Evolutionary conservation across 176 grass and related monocot genomes (phyloP).

Genomic region (Typha latifolia): DNA sequence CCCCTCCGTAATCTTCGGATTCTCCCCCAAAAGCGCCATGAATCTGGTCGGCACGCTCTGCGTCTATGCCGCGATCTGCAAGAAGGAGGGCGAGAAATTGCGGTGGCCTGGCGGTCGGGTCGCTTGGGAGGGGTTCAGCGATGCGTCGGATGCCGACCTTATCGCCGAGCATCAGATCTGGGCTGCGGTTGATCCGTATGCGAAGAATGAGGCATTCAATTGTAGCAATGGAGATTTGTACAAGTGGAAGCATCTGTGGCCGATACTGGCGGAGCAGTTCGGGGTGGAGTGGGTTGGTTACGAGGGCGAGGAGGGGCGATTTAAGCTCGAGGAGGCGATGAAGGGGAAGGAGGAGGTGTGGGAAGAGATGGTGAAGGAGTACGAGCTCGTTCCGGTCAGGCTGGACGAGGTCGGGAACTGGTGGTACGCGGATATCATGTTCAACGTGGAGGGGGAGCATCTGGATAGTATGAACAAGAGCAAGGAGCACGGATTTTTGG

Average conservation of each 20-base stretch:
- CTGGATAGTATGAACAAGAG: slow-evolving; percentile 88
- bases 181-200: slow-evolving; percentile 65
- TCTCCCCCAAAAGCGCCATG: slow-evolving; percentile 62
- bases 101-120: slow-evolving; percentile 40
- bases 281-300: slow-evolving; percentile 55
- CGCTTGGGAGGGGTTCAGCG: slow-evolving; percentile 57
- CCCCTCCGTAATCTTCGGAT: slow-evolving; percentile 49
- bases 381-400: slow-evolving; percentile 31
- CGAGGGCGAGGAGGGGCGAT: slow-evolving; percentile 49
- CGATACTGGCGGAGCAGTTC: slow-evolving; percentile 56
- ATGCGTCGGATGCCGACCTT: slow-evolving; percentile 67
- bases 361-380: slow-evolving; percentile 56
- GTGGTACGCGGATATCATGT: slow-evolving; percentile 40
- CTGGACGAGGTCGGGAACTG: slow-evolving; percentile 59
- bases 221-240: slow-evolving; percentile 76
- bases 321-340: slow-evolving; percentile 54
- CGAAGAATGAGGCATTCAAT: slow-evolving; percentile 79
- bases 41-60: slow-evolving; percentile 67
- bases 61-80: slow-evolving; percentile 76
- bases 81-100: slow-evolving; percentile 43
- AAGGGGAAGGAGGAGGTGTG: slow-evolving; percentile 48
- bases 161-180: slow-evolving; percentile 90
- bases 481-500: slow-evolving; percentile 90
- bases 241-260: slow-evolving; percentile 86
- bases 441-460: slow-evolving; percentile 18